Base-by-base conservation (phyloP, 306 rosid species). In the Spatholobus suberectus region DNA sequence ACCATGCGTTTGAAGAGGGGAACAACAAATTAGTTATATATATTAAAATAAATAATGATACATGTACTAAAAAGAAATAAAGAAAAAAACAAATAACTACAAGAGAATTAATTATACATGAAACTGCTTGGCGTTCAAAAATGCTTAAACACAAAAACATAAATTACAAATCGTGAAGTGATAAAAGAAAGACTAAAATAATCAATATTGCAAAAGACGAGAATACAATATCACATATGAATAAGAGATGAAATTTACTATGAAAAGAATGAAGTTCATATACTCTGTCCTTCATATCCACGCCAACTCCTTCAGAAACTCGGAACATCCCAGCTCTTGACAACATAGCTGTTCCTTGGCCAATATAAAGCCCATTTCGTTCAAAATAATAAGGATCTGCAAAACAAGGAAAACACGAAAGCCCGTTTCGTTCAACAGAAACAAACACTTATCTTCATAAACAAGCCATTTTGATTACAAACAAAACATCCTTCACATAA, bases 251-350 rank as follows among this genome's bases (percentile, higher is more conserved):
- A 85, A 84, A 46, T 81, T 80, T 95, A 96, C 99, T 90, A 81
- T 85, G 87, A 86, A 93, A 92, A 35, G 99, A 96, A 84, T 91
- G 92, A 51, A 96, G 95, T 75, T 91, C 82, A 75, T 86, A 93
- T 80, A 96, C 93, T 92, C 97, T 89, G 26, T 90, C 78, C 81
- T 81, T 87, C 92, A 93, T 90, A 70, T 96, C 94, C 89, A 96
- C 96, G 27, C 97, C 94, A 85, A 96, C 76, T 85, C 99, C 98
- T 85, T 88, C 86, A 26, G 84, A 44, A 78, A 74, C 91, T 41
- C 98, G 91, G 57, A 96, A 93, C 79, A 93, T 87, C 41, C 98
- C 94, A 73, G 99, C 90, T 92, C 99, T 93, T 65, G 97, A 92
- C 92, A 93, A 51, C 93, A 87, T 87, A 20, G 99, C 83, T 79